phyloP scores from a whole-genome alignment of 495 filamentous ascomycete genomes.

The Xylaria scruposa region DNA sequence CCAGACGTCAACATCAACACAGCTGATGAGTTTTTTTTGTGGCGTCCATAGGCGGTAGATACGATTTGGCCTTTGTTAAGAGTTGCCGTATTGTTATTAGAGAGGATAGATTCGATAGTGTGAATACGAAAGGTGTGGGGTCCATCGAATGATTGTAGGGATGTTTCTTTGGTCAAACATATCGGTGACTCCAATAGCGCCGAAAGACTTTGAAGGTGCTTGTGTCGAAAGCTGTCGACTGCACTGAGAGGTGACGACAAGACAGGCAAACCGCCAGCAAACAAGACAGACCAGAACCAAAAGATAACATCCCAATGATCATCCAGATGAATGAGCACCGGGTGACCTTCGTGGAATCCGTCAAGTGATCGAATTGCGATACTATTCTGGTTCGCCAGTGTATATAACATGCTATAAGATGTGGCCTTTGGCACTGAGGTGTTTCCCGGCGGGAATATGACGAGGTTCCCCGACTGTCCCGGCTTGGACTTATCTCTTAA shows the following conservation, averaged over 20 bases:
- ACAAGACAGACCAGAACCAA: not conserved
- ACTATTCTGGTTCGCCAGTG: not conserved
- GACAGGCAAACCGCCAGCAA: not conserved
- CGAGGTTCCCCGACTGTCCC: no score
- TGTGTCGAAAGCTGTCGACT: not conserved
- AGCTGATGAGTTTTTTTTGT: not conserved
- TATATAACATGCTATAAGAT: no score
- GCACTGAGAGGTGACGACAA: not conserved
- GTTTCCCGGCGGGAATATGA: no score
- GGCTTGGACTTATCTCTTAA: no score
- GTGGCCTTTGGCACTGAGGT: no score
- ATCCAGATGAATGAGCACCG: not conserved
- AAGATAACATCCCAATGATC: not conserved
- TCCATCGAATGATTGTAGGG: no score
- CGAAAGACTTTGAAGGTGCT: not conserved
- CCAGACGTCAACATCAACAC: slow-evolving; percentile 65
- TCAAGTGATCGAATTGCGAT: not conserved
- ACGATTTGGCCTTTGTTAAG: no score
- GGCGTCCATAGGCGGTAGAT: no score
- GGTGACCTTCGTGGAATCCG: not conserved
- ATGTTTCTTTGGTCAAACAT: not conserved
- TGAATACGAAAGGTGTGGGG: no score
- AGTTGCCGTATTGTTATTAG: no score
- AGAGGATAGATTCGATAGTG: no score
- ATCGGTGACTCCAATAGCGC: not conserved